These are phyloP conservation scores for Suillus spraguei DNA, from an alignment of 768 basidiomycete species.

Conservation along the genomic window DNA sequence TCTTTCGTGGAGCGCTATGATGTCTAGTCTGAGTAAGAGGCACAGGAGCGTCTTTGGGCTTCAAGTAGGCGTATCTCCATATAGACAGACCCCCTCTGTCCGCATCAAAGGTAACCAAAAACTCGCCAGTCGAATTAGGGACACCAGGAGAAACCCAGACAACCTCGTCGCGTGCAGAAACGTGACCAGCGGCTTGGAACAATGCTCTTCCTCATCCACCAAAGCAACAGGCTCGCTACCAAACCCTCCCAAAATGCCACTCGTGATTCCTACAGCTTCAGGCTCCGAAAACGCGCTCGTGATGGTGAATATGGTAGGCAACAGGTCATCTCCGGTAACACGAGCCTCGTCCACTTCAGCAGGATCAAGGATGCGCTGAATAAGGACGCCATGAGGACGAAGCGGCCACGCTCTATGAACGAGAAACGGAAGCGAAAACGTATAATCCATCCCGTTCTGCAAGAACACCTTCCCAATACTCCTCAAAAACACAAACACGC, in stretches of 20 bases:
- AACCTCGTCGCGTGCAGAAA: conserved; percentile 67
- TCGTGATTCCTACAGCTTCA: conserved; percentile 67
- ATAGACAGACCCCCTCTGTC: conserved; percentile 57
- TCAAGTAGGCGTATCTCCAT: conserved; percentile 74
- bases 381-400: conserved; percentile 75
- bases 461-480: conserved; percentile 74
- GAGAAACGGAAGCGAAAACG: conserved; percentile 80
- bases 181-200: conserved; percentile 51
- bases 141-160: conserved; percentile 56
- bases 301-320: conserved; percentile 83
- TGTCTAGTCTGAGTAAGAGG: conserved; percentile 35
- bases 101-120: conserved; percentile 61
- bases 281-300: conserved; percentile 79
- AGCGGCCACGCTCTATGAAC: conserved; percentile 80
- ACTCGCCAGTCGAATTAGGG: conserved; percentile 43
- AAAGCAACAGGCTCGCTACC: conserved; percentile 38
- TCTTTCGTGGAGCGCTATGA: conserved; percentile 38
- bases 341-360: conserved; percentile 68
- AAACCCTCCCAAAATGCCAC: conserved; percentile 54
- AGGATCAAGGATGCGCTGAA: conserved; percentile 72
- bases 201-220: conserved; percentile 57
- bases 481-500: conserved; percentile 77
- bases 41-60: conserved; percentile 56
- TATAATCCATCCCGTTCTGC: conserved; percentile 71
- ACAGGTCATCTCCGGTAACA: conserved; percentile 60